Conservation (phyloP, 208 protist genomes). For the Leishmania braziliensis region DNA sequence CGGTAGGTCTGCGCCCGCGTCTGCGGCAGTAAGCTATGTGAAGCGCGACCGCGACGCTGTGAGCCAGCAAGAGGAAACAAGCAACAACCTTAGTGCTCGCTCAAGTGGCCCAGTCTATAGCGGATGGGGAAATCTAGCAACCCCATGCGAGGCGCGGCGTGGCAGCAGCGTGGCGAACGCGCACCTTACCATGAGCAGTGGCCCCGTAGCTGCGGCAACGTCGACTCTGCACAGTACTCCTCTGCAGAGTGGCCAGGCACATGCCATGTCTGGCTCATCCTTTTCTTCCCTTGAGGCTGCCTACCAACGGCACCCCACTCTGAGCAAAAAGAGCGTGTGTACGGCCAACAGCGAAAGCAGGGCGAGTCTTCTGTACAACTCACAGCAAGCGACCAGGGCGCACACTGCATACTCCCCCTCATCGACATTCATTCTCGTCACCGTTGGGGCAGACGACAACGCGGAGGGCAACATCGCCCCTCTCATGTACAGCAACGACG, state of each 20-base stretch:
- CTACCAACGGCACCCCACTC: background rate
- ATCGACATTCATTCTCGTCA: background rate
- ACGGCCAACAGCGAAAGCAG: conserved; percentile 4
- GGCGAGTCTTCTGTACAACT: conserved; percentile 8
- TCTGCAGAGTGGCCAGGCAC: background rate
- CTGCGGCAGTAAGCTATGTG: background rate
- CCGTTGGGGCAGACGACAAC: background rate
- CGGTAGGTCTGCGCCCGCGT: background rate
- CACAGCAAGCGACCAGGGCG: conserved; percentile 15
- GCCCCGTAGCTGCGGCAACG: background rate
- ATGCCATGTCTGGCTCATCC: background rate
- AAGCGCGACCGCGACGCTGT: background rate
- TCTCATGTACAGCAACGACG: background rate
- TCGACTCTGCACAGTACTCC: background rate
- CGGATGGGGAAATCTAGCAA: conserved; percentile 5
- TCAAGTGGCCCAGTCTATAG: background rate
- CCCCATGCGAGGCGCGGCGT: background rate
- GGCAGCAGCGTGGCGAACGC: background rate
- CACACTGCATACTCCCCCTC: conserved; percentile 4
- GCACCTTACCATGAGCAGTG: background rate
- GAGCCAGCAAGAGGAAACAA: conserved; percentile 1
- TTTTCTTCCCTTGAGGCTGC: background rate
- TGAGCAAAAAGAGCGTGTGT: background rate
- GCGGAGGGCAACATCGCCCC: conserved; percentile 3
- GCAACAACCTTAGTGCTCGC: background rate